A percentile compares a stretch with the other conserved stretches of the same genome.
phyloP scores from a whole-genome alignment of 2,329 filamentous ascomycete genomes.

The Dactylellina sp. region DNA sequence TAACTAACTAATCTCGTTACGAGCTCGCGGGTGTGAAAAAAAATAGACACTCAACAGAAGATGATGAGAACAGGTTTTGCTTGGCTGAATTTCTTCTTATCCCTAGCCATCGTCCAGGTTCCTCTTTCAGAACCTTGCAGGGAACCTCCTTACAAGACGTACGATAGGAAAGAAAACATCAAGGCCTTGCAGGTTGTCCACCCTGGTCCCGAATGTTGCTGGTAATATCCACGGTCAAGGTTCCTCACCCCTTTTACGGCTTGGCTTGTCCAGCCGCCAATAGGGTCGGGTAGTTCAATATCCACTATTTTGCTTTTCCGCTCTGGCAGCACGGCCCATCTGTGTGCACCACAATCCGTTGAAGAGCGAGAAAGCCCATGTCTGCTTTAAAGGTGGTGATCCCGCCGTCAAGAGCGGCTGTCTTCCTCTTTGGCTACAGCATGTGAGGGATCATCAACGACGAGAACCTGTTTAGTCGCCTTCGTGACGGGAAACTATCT shows the following conservation, averaged over 20 bases:
- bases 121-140: slow-evolving; percentile 49
- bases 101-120: slow-evolving; percentile 40
- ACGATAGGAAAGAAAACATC: slow-evolving; percentile 48
- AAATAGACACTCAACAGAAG: not conserved
- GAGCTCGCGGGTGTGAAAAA: slow-evolving; percentile 13
- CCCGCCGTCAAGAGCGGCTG: slow-evolving; percentile 29
- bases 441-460: slow-evolving; percentile 57
- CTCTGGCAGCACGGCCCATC: slow-evolving; percentile 50
- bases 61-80: not conserved
- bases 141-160: slow-evolving; percentile 40
- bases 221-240: slow-evolving; percentile 57
- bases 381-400: slow-evolving; percentile 56
- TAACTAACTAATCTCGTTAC: slow-evolving; percentile 32
- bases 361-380: slow-evolving; percentile 42
- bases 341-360: slow-evolving; percentile 3
- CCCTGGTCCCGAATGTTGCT: slow-evolving; percentile 51
- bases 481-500: slow-evolving; percentile 55
- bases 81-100: slow-evolving; percentile 10
- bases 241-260: slow-evolving; percentile 54
- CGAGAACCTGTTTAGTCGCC: slow-evolving; percentile 53
- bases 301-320: slow-evolving; percentile 52
- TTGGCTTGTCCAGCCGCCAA: slow-evolving; percentile 55
- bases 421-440: slow-evolving; percentile 47
- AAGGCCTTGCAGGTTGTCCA: slow-evolving; percentile 45
- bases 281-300: slow-evolving; percentile 33